These are phyloP conservation scores for Trypanosoma vivax DNA, from an alignment of 208 protist species.

Conservation along the genomic window DNA sequence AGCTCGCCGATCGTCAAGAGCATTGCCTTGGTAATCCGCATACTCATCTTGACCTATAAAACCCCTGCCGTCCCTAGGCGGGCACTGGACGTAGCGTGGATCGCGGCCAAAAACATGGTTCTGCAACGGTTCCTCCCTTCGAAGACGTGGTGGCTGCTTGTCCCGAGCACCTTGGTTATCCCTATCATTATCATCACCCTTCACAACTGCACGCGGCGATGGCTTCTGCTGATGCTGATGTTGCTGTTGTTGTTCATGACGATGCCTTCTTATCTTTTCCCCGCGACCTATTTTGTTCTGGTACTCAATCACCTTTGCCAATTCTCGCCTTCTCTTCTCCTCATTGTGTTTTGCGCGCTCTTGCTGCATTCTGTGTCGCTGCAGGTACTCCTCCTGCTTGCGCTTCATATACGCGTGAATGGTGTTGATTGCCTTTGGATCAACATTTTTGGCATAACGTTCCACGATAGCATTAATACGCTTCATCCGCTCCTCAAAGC, in stretches of 20 bases:
- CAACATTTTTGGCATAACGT: constrained; percentile 60
- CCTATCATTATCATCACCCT: no score
- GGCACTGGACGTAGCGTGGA: constrained; percentile 9
- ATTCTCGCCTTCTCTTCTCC: constrained; percentile 49
- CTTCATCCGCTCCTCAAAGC: constrained; percentile 49
- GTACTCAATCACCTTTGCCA: constrained; percentile 56
- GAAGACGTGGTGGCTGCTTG: constrained; percentile 5
- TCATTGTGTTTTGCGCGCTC: constrained; percentile 45
- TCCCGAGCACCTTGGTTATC: no score
- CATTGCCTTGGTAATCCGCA: background rate
- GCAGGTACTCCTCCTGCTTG: constrained; percentile 82
- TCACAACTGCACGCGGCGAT: no score
- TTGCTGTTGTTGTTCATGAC: constrained; percentile 21
- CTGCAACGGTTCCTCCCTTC: constrained; percentile 17
- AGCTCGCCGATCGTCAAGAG: background rate
- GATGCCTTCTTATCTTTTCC: background rate
- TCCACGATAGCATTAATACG: constrained; percentile 81
- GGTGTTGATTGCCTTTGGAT: constrained; percentile 67
- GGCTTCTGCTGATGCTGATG: constrained; percentile 17
- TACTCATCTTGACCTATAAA: background rate
- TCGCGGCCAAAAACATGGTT: constrained; percentile 23
- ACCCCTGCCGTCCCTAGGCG: background rate
- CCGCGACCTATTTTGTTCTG: constrained; percentile 11
- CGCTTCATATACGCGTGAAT: constrained; percentile 86
- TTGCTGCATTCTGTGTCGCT: constrained; percentile 46